phyloP scores from a whole-genome alignment of 1,284 basidiomycete species.

The Marasmius oreades region DNA sequence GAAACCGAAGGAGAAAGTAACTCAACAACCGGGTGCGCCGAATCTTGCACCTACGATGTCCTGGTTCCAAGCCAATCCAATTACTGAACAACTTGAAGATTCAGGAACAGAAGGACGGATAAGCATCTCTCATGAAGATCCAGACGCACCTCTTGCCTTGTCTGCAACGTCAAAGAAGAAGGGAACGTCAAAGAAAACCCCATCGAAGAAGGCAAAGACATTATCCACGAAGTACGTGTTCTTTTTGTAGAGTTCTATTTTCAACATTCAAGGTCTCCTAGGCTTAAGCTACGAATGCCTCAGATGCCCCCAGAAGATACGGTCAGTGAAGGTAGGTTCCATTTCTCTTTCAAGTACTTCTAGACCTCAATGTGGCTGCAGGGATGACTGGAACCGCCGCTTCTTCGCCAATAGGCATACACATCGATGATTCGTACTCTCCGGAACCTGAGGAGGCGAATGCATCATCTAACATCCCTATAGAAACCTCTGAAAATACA shows the following conservation, averaged over 20 bases:
- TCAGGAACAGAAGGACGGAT: conserved; percentile 7
- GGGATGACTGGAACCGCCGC: conserved; percentile 45
- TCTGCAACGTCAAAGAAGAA: neutral
- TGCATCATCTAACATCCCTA: conserved; percentile 17
- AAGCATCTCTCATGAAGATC: neutral
- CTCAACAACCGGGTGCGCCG: conserved; percentile 28
- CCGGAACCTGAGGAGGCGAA: conserved; percentile 35
- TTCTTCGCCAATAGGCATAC: conserved; percentile 42
- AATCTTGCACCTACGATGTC: conserved; percentile 35
- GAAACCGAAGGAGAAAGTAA: conserved; percentile 34
- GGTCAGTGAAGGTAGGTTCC: conserved; percentile 34
- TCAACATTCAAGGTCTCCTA: conserved; percentile 1
- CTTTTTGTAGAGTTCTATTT: conserved; percentile 1
- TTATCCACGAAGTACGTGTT: conserved; percentile 17
- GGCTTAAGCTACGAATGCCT: conserved; percentile 13
- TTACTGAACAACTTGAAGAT: conserved; percentile 8
- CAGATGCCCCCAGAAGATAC: conserved; percentile 35
- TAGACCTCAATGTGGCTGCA: conserved; percentile 9
- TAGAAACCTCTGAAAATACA: conserved; percentile 19
- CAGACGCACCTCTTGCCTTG: conserved; percentile 6
- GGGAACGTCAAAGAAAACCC: conserved; percentile 7
- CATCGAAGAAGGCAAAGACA: conserved; percentile 23
- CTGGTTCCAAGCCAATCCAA: conserved; percentile 22
- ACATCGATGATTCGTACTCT: conserved; percentile 33
- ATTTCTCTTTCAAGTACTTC: neutral